phyloP scores from a whole-genome alignment of 495 filamentous ascomycete species.

The Neurospora discreta region DNA sequence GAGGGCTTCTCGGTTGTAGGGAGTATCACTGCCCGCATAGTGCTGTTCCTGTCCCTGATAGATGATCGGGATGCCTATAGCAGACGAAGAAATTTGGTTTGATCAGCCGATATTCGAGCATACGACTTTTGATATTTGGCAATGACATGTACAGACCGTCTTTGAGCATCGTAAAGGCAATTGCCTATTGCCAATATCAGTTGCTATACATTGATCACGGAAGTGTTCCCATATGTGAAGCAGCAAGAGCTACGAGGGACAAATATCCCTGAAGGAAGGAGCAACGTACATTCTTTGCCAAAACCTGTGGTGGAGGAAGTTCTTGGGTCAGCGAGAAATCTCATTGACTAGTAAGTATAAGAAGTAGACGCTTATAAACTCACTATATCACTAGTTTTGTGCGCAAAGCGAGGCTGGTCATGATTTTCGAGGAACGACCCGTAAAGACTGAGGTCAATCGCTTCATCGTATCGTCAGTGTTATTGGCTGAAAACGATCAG shows the following conservation, averaged over 20 bases:
- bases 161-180: conserved; percentile 59
- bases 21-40: conserved; percentile 46
- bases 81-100: not conserved
- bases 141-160: conserved; percentile 26
- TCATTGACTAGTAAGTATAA: no score
- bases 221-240: not conserved
- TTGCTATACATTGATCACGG: not conserved
- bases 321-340: not conserved
- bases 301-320: not conserved
- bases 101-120: not conserved
- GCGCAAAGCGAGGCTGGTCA: conserved; percentile 58
- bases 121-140: conserved; percentile 9
- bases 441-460: conserved; percentile 51
- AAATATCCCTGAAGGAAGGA: conserved; percentile 8
- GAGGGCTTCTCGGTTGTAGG: conserved; percentile 61
- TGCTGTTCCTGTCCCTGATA: conserved; percentile 61
- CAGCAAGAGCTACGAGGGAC: not conserved
- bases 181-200: conserved; percentile 50
- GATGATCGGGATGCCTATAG: conserved; percentile 30
- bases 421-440: conserved; percentile 77
- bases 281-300: conserved; percentile 16
- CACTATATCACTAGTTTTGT: conserved; percentile 38
- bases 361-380: not conserved
- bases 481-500: not conserved
- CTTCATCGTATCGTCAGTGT: conserved; percentile 15